Conservation (phyloP, 176 grass and related monocot genomes). For the Coix lacrymajobi region DNA sequence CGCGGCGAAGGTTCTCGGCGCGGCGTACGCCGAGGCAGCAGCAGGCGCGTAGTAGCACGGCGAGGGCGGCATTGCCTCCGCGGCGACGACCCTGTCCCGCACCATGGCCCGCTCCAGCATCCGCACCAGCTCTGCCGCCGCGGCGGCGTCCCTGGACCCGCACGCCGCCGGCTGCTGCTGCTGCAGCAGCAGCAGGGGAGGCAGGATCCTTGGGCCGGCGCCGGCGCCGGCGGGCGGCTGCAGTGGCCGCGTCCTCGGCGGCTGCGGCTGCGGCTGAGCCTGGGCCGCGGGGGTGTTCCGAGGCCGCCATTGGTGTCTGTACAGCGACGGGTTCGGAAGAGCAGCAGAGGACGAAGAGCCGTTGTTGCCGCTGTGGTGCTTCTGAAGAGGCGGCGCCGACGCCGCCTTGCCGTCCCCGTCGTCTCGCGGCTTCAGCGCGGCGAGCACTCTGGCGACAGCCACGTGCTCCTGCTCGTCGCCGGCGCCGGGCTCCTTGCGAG, state of each 20-base stretch:
- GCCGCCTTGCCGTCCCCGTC: not conserved
- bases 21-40: slow-evolving; percentile 1
- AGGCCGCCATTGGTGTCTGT: slow-evolving; percentile 43
- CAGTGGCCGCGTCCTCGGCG: not conserved
- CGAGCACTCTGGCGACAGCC: slow-evolving; percentile 53
- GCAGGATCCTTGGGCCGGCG: slow-evolving; percentile 41
- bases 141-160: not conserved
- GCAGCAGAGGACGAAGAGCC: not conserved
- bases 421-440: slow-evolving; percentile 42
- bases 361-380: slow-evolving; percentile 1
- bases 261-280: not conserved
- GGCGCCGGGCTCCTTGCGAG: slow-evolving; percentile 38
- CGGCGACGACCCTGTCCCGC: not conserved
- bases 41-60: slow-evolving; percentile 26
- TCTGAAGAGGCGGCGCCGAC: not conserved
- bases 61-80: slow-evolving; percentile 23
- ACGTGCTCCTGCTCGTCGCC: slow-evolving; percentile 73
- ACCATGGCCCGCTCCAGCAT: slow-evolving; percentile 33
- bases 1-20: slow-evolving; percentile 20
- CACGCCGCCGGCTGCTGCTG: slow-evolving; percentile 26
- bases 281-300: not conserved
- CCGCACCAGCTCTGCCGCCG: slow-evolving; percentile 23
- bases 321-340: slow-evolving; percentile 30
- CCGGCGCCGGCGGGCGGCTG: not conserved
- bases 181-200: slow-evolving; percentile 42